Evolutionary conservation across 2,329 filamentous ascomycete species (phyloP).

Genomic region (Scleromitrula shiraiana): DNA sequence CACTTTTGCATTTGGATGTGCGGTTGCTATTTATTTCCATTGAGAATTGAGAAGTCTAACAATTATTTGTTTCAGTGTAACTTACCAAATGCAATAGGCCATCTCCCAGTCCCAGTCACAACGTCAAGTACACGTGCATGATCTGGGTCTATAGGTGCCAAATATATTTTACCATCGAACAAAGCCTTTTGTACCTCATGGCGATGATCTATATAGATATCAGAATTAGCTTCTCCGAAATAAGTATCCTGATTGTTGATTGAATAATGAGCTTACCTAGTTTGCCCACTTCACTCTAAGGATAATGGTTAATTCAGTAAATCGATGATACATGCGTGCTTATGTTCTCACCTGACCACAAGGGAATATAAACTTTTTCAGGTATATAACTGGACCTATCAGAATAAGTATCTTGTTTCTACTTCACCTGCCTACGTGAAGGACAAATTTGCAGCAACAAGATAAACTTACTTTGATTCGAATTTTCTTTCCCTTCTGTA

Average conservation of each 20-base stretch:
- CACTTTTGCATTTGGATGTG: not conserved
- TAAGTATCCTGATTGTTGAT: too few species aligned
- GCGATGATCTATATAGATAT: conserved; percentile 11
- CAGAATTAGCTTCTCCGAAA: too few species aligned
- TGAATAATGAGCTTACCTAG: conserved; percentile 3
- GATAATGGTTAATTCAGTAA: not conserved
- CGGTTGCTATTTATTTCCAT: too few species aligned
- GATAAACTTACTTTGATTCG: not conserved
- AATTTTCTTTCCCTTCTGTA: not conserved
- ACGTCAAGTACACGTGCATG: conserved; percentile 31
- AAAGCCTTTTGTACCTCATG: conserved; percentile 16
- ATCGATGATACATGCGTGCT: not conserved
- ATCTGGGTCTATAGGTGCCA: conserved; percentile 23
- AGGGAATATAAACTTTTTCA: conserved; percentile 22
- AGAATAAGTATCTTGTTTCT: conserved; percentile 23
- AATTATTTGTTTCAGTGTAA: too few species aligned
- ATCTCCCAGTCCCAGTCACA: conserved; percentile 50
- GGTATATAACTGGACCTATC: not conserved
- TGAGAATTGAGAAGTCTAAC: too few species aligned
- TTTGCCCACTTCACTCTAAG: conserved; percentile 11
- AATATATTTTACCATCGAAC: conserved; percentile 15
- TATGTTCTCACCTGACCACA: conserved; percentile 18
- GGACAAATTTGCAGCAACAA: too few species aligned
- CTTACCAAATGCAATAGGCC: conserved; percentile 50
- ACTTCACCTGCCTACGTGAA: too few species aligned